These are phyloP conservation scores for Alternaria infectoria DNA, from an alignment of 2,329 filamentous ascomycete species.

Conservation along the genomic window DNA sequence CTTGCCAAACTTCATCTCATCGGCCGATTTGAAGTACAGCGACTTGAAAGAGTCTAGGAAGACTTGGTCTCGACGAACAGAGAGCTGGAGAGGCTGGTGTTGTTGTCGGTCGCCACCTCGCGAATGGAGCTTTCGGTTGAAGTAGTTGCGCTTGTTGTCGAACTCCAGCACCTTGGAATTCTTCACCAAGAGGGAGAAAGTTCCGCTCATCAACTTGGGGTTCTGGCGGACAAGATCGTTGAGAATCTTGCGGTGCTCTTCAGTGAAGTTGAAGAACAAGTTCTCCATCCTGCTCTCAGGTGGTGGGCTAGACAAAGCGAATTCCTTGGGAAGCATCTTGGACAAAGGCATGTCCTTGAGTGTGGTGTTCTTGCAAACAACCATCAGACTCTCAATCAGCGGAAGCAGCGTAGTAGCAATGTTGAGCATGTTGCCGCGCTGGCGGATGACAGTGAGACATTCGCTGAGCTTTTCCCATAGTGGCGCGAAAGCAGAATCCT, in stretches of 20 bases:
- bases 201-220: slow-evolving; percentile 97
- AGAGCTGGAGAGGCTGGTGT: slow-evolving; percentile 80
- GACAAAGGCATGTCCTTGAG: slow-evolving; percentile 68
- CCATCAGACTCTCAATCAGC: slow-evolving; percentile 96
- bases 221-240: slow-evolving; percentile 98
- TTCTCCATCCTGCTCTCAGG: slow-evolving; percentile 84
- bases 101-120: slow-evolving; percentile 70
- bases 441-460: slow-evolving; percentile 84
- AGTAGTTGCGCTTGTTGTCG: slow-evolving; percentile 99
- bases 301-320: slow-evolving; percentile 75
- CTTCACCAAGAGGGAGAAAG: slow-evolving; percentile 93
- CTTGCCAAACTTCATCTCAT: slow-evolving; percentile 99
- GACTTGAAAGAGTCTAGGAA: slow-evolving; percentile 99
- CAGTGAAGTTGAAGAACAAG: slow-evolving; percentile 96
- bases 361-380: slow-evolving; percentile 97
- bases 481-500: slow-evolving; percentile 85
- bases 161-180: slow-evolving; percentile 99
- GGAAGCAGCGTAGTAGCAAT: slow-evolving; percentile 95
- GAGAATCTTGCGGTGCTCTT: slow-evolving; percentile 95
- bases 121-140: slow-evolving; percentile 88
- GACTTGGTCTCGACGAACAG: slow-evolving; percentile 89
- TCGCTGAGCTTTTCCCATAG: slow-evolving; percentile 93
- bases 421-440: slow-evolving; percentile 94
- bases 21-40: slow-evolving; percentile 94
- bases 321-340: slow-evolving; percentile 63